Conservation (phyloP, 2,329 filamentous ascomycete species). For the Lecanosticta acicola region DNA sequence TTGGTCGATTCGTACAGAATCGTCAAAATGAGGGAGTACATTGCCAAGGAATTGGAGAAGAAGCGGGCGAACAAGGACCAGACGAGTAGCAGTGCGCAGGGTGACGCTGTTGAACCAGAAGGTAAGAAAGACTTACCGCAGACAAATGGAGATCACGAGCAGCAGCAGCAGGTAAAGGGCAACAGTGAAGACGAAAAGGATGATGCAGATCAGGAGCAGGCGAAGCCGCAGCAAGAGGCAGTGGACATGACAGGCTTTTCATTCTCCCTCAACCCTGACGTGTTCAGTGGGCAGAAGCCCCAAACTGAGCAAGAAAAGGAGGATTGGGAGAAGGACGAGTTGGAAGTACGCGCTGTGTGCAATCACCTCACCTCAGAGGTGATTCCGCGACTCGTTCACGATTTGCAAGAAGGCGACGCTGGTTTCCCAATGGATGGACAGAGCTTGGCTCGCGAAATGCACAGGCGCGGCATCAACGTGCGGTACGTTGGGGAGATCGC, state of each 20-base stretch:
- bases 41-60: conserved; percentile 69
- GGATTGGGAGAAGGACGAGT: conserved; percentile 75
- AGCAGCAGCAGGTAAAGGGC: no score
- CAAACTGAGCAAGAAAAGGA: conserved; percentile 87
- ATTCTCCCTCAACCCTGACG: conserved; percentile 88
- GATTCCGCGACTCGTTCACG: conserved; percentile 78
- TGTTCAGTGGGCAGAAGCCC: conserved; percentile 85
- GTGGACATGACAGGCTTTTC: conserved; percentile 84
- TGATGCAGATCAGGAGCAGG: conserved; percentile 28
- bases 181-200: conserved; percentile 18
- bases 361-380: conserved; percentile 68
- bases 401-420: conserved; percentile 85
- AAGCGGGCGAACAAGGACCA: conserved; percentile 40
- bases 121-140: conserved; percentile 16
- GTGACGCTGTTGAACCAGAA: conserved; percentile 23
- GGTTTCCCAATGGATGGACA: conserved; percentile 99
- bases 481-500: conserved; percentile 88
- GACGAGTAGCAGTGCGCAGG: conserved; percentile 12
- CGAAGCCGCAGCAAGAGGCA: conserved; percentile 51
- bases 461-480: conserved; percentile 96
- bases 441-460: conserved; percentile 78
- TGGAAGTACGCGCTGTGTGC: conserved; percentile 79
- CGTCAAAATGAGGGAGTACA: conserved; percentile 81
- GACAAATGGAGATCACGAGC: conserved; percentile 15
- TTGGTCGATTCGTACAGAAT: conserved; percentile 82